Evolutionary conservation across 2,329 filamentous ascomycete species (phyloP).

Genomic region (Fusarium xyrophilum): DNA sequence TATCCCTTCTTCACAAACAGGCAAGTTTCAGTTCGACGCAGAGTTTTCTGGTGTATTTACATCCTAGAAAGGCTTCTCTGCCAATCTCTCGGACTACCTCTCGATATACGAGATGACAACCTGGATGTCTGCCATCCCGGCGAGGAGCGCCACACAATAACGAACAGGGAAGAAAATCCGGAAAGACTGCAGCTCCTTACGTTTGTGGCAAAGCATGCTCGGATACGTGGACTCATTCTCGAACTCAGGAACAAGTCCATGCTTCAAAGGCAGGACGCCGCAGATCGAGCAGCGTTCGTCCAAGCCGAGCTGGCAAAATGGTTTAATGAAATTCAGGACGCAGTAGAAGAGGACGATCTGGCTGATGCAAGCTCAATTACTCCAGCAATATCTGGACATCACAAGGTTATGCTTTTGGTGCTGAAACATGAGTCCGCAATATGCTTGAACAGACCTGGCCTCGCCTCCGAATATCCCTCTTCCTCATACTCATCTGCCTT

Average conservation of each 20-base stretch:
- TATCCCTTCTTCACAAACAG: conserved; percentile 57
- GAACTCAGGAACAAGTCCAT: conserved; percentile 61
- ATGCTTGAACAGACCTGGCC: conserved; percentile 57
- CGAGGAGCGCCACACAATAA: conserved; percentile 52
- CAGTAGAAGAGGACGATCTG: conserved; percentile 49
- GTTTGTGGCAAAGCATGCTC: conserved; percentile 55
- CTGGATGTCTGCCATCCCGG: conserved; percentile 64
- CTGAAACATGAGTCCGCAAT: conserved; percentile 59
- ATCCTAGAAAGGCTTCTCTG: conserved; percentile 62
- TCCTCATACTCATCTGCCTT: conserved; percentile 56
- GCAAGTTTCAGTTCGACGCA: conserved; percentile 57
- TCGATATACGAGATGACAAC: conserved; percentile 63
- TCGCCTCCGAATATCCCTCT: conserved; percentile 53
- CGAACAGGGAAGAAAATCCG: conserved; percentile 22
- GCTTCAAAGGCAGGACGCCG: conserved; percentile 52
- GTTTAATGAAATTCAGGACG: conserved; percentile 61
- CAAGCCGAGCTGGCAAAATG: conserved; percentile 58
- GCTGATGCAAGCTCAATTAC: neutral
- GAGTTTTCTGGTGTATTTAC: conserved; percentile 65
- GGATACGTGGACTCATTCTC: conserved; percentile 58
- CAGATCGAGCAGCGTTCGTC: conserved; percentile 53
- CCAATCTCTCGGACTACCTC: conserved; percentile 62
- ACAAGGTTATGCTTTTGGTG: conserved; percentile 52
- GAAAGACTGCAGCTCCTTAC: conserved; percentile 48
- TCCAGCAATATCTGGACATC: conserved; percentile 42